Base-by-base conservation (phyloP, 306 rosid genomes). In the Senna tora region DNA sequence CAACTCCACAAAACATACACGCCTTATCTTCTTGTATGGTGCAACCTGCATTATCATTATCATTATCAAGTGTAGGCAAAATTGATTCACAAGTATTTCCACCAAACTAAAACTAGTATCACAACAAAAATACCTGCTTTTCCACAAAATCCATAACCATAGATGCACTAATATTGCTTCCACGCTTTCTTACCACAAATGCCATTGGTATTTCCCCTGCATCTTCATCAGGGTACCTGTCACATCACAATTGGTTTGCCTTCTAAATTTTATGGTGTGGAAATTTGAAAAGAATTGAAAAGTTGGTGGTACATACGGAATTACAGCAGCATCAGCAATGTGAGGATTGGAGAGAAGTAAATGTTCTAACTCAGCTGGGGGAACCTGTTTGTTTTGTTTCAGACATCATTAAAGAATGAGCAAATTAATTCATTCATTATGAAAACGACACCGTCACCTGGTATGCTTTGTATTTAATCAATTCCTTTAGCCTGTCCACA, bases 381-480 rank as follows among this genome's bases (percentile, higher is more conserved):
- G 92, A 47, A 90, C 98, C 98, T 91, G 76, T 47, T 60, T 25
- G 30, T 75, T 82, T 82, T 22, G 75, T 67, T 76, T 43, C 55
- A 72, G 33, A 78, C 38, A 10, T 5, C n/a, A n/a, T n/a, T n/a
- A n/a, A n/a, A n/a, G n/a, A 36, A 9, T 39, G 15, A 58, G 36
- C 14, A 71, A 28, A 75, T 33, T 63, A n/a, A n/a, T n/a, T n/a
- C n/a, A n/a, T n/a, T n/a, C n/a, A n/a, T n/a, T n/a, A n/a, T n/a
- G n/a, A n/a, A n/a, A n/a, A n/a, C n/a, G n/a, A n/a, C 59, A 25
- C 51, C 50, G 34, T 87, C 78, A 93, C 97, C 92, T 93, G 97
- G 86, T 89, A 91, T 17, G 82, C 98, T 77, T 93, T 93, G 88
- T 91, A 93, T 79, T 93, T 91, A 57, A 93, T 93, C 87, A 93